phyloP scores from a whole-genome alignment of 352 stramenopile genomes.

The Globisporangium heterothallicum region DNA sequence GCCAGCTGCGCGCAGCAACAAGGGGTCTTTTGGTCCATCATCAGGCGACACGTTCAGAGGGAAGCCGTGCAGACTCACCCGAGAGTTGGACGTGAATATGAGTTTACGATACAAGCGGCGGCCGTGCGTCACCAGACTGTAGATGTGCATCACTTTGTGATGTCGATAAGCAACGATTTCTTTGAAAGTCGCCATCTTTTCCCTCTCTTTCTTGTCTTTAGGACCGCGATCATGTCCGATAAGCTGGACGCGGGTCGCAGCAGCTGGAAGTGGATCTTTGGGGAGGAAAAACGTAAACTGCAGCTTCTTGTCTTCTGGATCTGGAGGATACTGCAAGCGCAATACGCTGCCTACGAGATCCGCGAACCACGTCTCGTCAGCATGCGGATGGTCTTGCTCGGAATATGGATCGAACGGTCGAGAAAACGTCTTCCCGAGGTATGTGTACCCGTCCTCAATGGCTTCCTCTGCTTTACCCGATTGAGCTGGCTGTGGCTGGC shows the following conservation, averaged over 20 bases:
- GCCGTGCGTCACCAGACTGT: slow-evolving; percentile 95
- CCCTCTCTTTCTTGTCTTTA: slow-evolving; percentile 68
- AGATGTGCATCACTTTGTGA: slow-evolving; percentile 94
- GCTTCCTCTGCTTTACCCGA: slow-evolving; percentile 22
- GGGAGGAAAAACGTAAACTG: slow-evolving; percentile 74
- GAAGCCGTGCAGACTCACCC: slow-evolving; percentile 92
- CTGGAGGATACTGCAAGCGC: slow-evolving; percentile 61
- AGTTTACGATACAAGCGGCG: slow-evolving; percentile 94
- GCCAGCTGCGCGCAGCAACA: slow-evolving; percentile 55
- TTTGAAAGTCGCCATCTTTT: slow-evolving; percentile 92
- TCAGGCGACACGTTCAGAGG: slow-evolving; percentile 54
- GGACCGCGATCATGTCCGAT: slow-evolving; percentile 63
- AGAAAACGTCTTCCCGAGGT: slow-evolving; percentile 55
- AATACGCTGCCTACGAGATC: slow-evolving; percentile 59
- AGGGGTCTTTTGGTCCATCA: slow-evolving; percentile 52
- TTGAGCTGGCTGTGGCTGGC: slow-evolving; percentile 13
- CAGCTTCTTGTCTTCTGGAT: slow-evolving; percentile 78
- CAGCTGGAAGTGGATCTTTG: slow-evolving; percentile 33
- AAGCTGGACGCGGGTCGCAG: slow-evolving; percentile 43
- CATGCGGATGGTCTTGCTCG: slow-evolving; percentile 63
- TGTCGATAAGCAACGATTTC: slow-evolving; percentile 95
- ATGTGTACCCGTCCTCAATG: slow-evolving; percentile 43
- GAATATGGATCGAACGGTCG: slow-evolving; percentile 77
- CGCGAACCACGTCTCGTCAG: slow-evolving; percentile 68
- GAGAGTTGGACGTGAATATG: slow-evolving; percentile 96